Evolutionary conservation across 2,329 filamentous ascomycete species (phyloP).

Genomic region (Camptophora hylomeconis): DNA sequence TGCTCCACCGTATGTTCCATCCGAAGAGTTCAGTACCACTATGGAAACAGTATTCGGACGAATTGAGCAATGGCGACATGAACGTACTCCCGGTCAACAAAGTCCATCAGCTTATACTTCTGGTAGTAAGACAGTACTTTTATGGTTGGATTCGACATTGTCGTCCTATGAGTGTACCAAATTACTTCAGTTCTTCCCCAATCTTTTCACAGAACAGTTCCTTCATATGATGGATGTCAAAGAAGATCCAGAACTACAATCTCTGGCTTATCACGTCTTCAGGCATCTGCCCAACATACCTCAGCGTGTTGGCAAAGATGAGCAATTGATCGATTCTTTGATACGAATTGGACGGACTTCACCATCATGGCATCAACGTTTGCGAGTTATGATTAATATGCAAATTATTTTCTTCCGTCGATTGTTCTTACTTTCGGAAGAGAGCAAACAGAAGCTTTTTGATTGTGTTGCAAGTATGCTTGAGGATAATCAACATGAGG

Average conservation of each 20-base stretch:
- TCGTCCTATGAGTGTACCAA: conserved; percentile 88
- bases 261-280: conserved; percentile 91
- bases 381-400: conserved; percentile 93
- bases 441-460: conserved; percentile 70
- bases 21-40: conserved; percentile 57
- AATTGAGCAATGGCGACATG: conserved; percentile 75
- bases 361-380: conserved; percentile 84
- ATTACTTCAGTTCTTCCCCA: conserved; percentile 80
- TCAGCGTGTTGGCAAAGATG: conserved; percentile 74
- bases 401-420: conserved; percentile 97
- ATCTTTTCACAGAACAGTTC: conserved; percentile 79
- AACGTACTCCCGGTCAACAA: conserved; percentile 76
- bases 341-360: conserved; percentile 79
- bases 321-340: conserved; percentile 69
- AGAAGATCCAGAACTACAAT: conserved; percentile 90
- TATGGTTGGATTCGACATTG: conserved; percentile 86
- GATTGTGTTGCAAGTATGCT: conserved; percentile 94
- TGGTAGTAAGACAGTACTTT: conserved; percentile 85
- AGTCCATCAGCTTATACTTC: conserved; percentile 90
- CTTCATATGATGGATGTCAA: conserved; percentile 99
- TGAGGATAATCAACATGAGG: conserved; percentile 79
- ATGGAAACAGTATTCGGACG: conserved; percentile 64
- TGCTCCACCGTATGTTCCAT: conserved; percentile 67
- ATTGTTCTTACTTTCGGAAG: conserved; percentile 67
- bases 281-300: conserved; percentile 92